Conservation (phyloP, 1,284 basidiomycete genomes). For the Hymenochaete sp. region DNA sequence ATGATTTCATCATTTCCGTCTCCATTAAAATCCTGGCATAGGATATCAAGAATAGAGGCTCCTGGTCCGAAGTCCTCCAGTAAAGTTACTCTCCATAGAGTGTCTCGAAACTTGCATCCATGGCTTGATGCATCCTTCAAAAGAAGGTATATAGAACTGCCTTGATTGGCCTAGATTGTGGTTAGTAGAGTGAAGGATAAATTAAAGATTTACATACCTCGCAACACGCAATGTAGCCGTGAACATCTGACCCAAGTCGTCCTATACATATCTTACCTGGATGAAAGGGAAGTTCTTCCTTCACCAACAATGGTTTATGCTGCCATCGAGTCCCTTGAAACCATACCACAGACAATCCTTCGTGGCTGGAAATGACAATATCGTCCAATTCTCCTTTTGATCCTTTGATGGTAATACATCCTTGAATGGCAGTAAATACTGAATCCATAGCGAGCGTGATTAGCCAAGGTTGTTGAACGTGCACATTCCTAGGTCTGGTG, state of each 20-base stretch:
- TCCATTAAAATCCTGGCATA: slow-evolving; percentile 14
- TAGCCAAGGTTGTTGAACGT: slow-evolving; percentile 15
- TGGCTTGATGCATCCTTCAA: neutral
- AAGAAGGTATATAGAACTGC: neutral
- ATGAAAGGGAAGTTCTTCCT: neutral
- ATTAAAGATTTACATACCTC: slow-evolving; percentile 8
- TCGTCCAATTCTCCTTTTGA: slow-evolving; percentile 5
- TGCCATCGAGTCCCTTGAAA: slow-evolving; percentile 12
- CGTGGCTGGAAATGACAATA: slow-evolving; percentile 12
- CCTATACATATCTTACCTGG: slow-evolving; percentile 10
- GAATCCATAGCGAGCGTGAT: slow-evolving; percentile 11
- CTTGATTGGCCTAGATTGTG: slow-evolving; percentile 2
- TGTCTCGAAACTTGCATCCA: slow-evolving; percentile 3
- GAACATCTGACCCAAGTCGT: slow-evolving; percentile 3
- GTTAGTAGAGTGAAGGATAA: neutral
- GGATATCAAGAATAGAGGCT: slow-evolving; percentile 10
- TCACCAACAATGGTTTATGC: neutral
- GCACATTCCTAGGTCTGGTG: slow-evolving; percentile 12
- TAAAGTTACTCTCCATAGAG: slow-evolving; percentile 9
- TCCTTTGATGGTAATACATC: slow-evolving; percentile 7
- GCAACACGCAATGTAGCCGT: slow-evolving; percentile 10
- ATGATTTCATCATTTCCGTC: slow-evolving; percentile 17
- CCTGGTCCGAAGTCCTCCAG: slow-evolving; percentile 10
- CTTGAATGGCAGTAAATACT: slow-evolving; percentile 14
- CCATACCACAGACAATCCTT: slow-evolving; percentile 14